Evolutionary conservation across 495 filamentous ascomycete genomes (phyloP).

Genomic region (Penicillium taxi): DNA sequence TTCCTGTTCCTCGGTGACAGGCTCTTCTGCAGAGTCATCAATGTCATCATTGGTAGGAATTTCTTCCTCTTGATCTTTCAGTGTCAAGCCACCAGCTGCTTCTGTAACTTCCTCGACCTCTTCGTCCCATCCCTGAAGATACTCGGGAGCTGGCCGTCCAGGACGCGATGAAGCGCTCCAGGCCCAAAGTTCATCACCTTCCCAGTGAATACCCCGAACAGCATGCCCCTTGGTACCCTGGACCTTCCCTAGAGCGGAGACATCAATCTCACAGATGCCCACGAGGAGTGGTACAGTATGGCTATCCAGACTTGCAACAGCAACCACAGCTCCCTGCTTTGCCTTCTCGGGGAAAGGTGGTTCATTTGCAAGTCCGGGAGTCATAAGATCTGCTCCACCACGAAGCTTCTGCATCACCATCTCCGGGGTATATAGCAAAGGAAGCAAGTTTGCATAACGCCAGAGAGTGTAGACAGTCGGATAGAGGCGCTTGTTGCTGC

Average conservation of each 20-base stretch:
- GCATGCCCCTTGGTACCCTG: slow-evolving; percentile 61
- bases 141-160: slow-evolving; percentile 44
- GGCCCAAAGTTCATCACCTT: slow-evolving; percentile 65
- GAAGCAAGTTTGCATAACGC: slow-evolving; percentile 54
- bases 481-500: slow-evolving; percentile 44
- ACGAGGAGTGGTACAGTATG: slow-evolving; percentile 58
- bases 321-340: slow-evolving; percentile 54
- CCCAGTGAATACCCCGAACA: slow-evolving; percentile 62
- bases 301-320: slow-evolving; percentile 54
- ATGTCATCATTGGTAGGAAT: slow-evolving; percentile 22
- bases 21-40: slow-evolving; percentile 17
- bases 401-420: slow-evolving; percentile 57
- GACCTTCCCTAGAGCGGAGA: slow-evolving; percentile 49
- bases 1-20: slow-evolving; percentile 38
- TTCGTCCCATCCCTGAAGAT: slow-evolving; percentile 40
- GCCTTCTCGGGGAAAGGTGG: slow-evolving; percentile 59
- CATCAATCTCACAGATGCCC: slow-evolving; percentile 60
- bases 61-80: slow-evolving; percentile 29
- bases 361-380: slow-evolving; percentile 58
- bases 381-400: slow-evolving; percentile 67
- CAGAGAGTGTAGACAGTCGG: slow-evolving; percentile 66
- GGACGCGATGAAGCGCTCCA: slow-evolving; percentile 51
- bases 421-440: slow-evolving; percentile 55
- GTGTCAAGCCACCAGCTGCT: slow-evolving; percentile 31
- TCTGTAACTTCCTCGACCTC: slow-evolving; percentile 28